phyloP scores from a whole-genome alignment of 257 asterid species.

The Plectranthus barbatus region DNA sequence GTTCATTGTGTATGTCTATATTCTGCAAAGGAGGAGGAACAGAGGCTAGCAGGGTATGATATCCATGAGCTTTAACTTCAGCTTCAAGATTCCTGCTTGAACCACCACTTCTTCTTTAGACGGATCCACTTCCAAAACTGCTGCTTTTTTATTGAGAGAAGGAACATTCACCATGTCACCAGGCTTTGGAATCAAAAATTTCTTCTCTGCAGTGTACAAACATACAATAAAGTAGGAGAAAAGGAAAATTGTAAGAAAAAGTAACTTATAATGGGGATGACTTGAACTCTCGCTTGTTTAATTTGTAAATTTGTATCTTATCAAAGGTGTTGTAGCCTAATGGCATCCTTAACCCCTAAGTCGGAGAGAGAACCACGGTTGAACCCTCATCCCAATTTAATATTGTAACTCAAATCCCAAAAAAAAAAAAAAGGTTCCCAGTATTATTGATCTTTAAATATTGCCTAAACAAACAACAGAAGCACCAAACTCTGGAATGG shows the following conservation, averaged over 20 bases:
- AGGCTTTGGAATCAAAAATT: constrained; percentile 43
- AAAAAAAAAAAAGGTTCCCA: no score
- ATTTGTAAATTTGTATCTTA: neutral
- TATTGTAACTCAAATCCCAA: no score
- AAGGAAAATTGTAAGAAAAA: neutral
- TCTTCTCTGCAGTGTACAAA: constrained; percentile 31
- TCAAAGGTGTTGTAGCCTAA: no score
- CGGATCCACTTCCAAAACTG: constrained; percentile 58
- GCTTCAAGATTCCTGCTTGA: constrained; percentile 76
- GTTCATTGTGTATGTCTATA: neutral
- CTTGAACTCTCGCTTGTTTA: neutral
- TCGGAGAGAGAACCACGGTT: no score
- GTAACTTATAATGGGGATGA: neutral
- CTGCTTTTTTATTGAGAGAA: constrained; percentile 62
- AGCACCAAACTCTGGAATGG: neutral
- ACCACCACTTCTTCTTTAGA: constrained; percentile 64
- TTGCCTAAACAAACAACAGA: neutral
- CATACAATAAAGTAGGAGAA: neutral
- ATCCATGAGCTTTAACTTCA: constrained; percentile 65
- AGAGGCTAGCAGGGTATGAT: constrained; percentile 23
- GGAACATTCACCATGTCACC: constrained; percentile 79
- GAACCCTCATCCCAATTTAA: no score
- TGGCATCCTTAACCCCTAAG: no score
- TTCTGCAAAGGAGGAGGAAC: constrained; percentile 17
- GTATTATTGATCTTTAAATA: neutral